phyloP scores from a whole-genome alignment of 805 yeast species.

The Candida ascalaphidarum region DNA sequence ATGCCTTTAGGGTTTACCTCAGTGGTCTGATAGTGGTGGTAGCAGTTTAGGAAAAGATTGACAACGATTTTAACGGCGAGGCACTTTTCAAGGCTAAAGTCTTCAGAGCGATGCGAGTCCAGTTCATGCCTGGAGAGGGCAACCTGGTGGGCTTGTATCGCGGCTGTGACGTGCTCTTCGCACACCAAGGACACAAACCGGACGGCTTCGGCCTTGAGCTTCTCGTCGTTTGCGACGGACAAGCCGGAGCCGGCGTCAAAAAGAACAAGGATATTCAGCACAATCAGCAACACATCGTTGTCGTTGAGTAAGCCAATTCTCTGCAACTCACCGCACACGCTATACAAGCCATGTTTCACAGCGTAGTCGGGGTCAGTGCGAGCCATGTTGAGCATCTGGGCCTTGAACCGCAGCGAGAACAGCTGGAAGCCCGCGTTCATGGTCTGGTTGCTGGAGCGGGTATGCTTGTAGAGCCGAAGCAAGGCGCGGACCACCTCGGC shows the following conservation, averaged over 20 bases:
- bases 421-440: slow-evolving; percentile 61
- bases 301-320: slow-evolving; percentile 58
- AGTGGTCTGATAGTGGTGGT: too few species aligned
- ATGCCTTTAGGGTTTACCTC: too few species aligned
- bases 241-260: slow-evolving; percentile 3
- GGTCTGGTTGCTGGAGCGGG: slow-evolving; percentile 6
- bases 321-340: slow-evolving; percentile 48
- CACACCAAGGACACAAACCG: slow-evolving; percentile 43
- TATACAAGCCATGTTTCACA: slow-evolving; percentile 42
- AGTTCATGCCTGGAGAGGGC: slow-evolving; percentile 20
- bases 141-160: slow-evolving; percentile 20
- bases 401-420: slow-evolving; percentile 67
- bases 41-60: slow-evolving; percentile 3
- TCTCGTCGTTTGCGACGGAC: slow-evolving; percentile 7
- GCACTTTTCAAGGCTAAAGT: slow-evolving; percentile 12
- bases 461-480: slow-evolving; percentile 35
- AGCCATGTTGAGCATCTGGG: slow-evolving; percentile 54
- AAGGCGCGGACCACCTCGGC: slow-evolving; percentile 54
- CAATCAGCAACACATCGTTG: slow-evolving; percentile 29
- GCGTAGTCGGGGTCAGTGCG: slow-evolving; percentile 37
- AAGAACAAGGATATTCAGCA: slow-evolving; percentile 11
- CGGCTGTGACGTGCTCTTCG: slow-evolving; percentile 26
- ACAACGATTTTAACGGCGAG: slow-evolving; percentile 12
- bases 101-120: slow-evolving; percentile 10
- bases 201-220: slow-evolving; percentile 39